Evolutionary conservation across 306 rosid genomes (phyloP).

Genomic region (Cyamopsis tetragonoloba): DNA sequence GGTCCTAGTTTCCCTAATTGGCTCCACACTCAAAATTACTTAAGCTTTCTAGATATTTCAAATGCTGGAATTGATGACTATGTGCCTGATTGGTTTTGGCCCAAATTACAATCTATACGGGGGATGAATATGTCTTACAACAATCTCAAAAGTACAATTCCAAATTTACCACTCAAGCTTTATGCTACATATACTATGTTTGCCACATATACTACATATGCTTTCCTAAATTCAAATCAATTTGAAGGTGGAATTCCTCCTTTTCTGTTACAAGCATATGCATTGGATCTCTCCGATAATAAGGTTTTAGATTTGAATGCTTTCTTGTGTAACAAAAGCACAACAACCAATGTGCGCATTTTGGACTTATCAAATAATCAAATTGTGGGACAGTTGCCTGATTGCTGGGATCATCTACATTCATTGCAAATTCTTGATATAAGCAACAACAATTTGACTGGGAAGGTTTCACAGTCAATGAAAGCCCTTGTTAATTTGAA

Average conservation of each 20-base stretch:
- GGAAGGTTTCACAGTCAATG: constrained; percentile 2
- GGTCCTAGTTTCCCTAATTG: constrained; percentile 20
- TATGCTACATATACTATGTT: no score
- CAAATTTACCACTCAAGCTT: neutral
- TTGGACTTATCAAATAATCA: constrained; percentile 12
- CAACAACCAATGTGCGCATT: accelerated
- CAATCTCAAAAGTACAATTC: neutral
- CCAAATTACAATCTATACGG: accelerated
- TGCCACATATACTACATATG: accelerated
- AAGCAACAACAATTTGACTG: constrained; percentile 8
- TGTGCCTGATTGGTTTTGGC: constrained; percentile 20
- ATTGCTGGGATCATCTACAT: neutral
- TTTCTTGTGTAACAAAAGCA: neutral
- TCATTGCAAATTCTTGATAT: neutral
- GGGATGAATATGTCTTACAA: neutral
- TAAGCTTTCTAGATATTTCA: accelerated
- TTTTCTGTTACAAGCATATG: neutral
- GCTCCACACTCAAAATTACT: neutral
- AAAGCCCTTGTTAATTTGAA: neutral
- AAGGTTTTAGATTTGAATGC: neutral
- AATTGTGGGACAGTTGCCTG: neutral
- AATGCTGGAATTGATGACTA: neutral
- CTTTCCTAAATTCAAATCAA: constrained; percentile 6
- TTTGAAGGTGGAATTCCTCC: constrained; percentile 1
- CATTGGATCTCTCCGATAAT: neutral